Evolutionary conservation across 768 basidiomycete species (phyloP), one percentile per base, ranked within the genome.

Genomic region (Ramaria sp.): DNA sequence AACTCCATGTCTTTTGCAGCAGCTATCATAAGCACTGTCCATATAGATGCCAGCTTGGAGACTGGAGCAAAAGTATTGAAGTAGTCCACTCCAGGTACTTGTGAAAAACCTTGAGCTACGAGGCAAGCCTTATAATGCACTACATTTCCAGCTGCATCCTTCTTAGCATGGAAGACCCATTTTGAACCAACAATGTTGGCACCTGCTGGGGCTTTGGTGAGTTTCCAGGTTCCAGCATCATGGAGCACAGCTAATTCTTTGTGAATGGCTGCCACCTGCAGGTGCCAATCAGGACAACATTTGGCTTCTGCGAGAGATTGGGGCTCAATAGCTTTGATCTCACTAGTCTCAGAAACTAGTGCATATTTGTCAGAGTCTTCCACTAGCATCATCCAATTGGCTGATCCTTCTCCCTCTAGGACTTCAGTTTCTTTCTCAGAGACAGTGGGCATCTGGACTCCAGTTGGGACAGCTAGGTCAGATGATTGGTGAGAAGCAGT

Each of bases 1-100:
- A 27, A 60, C 13, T 72, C 71, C 70, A 68, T 75, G 34, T 67
- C 69, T 0, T 65, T 46, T 0, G 55, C 3, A 0, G 71, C 72
- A 0, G 70, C 72, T 5, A 75, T 55, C 20, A 73, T 69, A 0
- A 73, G 62, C 1, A 78, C 59, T 2, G 70, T 61, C 0, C 68
- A 62, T 49, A 73, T 66, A 0, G 74, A 71, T 4, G 38, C 38
- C 17, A 61, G 38, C 22, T 54, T 53, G 15, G 58, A 53, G 10
- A 57, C 51, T 4, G 63, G 61, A 11, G 59, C 48, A 27, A 58
- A 60, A 10, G 51, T 67, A 15, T 69, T 59, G 11, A 43, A 53
- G 57, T 60, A 70, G 52, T 70, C 65, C 10, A 66, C 51, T 11
- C 78, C 76, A 27, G 64, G 71, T 0, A 71, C 60, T 53, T 76